Conservation (phyloP, 1,284 basidiomycete genomes). For the Cutaneotrichosporon sp. region DNA sequence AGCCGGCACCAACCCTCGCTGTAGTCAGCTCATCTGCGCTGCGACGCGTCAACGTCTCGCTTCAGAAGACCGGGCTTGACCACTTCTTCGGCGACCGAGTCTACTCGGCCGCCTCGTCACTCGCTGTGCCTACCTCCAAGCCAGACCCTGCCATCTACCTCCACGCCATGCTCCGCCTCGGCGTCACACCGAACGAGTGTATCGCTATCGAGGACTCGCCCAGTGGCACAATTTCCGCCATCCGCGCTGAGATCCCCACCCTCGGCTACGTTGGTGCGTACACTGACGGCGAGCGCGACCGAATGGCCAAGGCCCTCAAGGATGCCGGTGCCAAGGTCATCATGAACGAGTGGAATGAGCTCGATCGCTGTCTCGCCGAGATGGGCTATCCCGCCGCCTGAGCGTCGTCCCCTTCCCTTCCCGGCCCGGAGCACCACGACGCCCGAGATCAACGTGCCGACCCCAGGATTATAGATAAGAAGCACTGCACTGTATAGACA, state of each 20-base stretch:
- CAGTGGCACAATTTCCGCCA: constrained; percentile 29
- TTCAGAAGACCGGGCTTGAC: constrained; percentile 24
- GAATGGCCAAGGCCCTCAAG: constrained; percentile 22
- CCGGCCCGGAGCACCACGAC: too few relatives aligned
- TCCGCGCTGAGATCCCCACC: constrained; percentile 26
- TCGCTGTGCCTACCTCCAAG: constrained; percentile 30
- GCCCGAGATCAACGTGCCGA: not conserved
- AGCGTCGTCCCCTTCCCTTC: too few relatives aligned
- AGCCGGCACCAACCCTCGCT: constrained; percentile 23
- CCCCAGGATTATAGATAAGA: not conserved
- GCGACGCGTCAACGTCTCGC: constrained; percentile 29
- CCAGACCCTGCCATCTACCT: constrained; percentile 37
- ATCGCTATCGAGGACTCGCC: constrained; percentile 34
- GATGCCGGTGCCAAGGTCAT: constrained; percentile 30
- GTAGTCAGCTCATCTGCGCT: constrained; percentile 30
- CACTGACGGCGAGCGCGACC: constrained; percentile 22
- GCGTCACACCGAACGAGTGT: constrained; percentile 16
- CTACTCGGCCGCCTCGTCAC: constrained; percentile 30
- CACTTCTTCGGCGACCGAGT: constrained; percentile 27
- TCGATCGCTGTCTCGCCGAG: constrained; percentile 20
- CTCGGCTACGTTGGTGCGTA: constrained; percentile 36
- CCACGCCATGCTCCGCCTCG: constrained; percentile 23
- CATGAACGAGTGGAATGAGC: constrained; percentile 32
- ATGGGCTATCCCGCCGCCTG: not conserved
- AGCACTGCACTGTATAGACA: not conserved